Base-by-base conservation (phyloP, 345 rosid genomes). In the Erysimum cheiranthoides region DNA sequence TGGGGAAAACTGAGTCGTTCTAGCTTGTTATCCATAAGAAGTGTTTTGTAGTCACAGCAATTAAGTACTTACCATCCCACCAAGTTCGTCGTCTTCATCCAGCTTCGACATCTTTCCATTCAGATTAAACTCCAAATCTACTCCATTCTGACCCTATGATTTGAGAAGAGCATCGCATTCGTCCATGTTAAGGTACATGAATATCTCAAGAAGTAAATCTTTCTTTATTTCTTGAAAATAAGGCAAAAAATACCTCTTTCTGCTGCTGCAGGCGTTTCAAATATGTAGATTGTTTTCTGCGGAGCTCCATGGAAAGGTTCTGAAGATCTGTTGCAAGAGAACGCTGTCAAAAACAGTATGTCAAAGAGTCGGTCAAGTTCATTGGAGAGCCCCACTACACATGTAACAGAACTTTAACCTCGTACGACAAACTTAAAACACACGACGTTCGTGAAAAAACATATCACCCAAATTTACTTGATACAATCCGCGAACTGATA, bases 301-400 rank as follows among this genome's bases (percentile, higher is more conserved):
- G 87, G 46, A 90, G 87, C 32, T 88, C 96, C 89, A 86, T 75
- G 16, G 93, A 90, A 36, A 88, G 86, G 79, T 59, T 84, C 68
- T 90, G 96, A 78, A 90, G 93, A 80, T 90, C 96, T 60, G 85
- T 90, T 70, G 96, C 96, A 78, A 90, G 88, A 73, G 91, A 90
- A 59, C 87, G 85, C 92, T 89, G 87, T 75, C 81, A 81, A 81
- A 74, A 75, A 70, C 52, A 66, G 70, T 69, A 66, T 73, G 64
- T 57, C 56, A 67, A 74, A 17, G 63, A 81, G 66, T 59, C 73
- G 58, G 73, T 69, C 75, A 78, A 78, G 67, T 66, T 74, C 78
- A 70, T 21, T 50, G 61, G 60, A 73, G 40, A 77, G 2, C 25
- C 73, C 68, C 21, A 31, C 61, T 58, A 67, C 35, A 61, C 10